phyloP scores from a whole-genome alignment of 495 filamentous ascomycete species.

The Xylaria grammica region DNA sequence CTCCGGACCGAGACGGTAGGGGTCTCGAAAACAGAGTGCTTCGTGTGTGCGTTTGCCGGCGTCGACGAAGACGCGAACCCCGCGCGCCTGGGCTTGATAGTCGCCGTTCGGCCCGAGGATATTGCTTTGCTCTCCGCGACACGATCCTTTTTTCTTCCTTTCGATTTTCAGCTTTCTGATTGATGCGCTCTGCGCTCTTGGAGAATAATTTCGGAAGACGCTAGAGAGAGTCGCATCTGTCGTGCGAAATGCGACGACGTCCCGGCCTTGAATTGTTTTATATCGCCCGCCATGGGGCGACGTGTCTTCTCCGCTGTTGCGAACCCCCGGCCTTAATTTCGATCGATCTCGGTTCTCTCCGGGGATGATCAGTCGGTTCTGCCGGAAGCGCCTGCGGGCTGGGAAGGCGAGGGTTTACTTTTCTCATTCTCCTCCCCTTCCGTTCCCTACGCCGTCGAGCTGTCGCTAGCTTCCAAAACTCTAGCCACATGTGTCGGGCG shows the following conservation, averaged over 20 bases:
- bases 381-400: conserved; percentile 18
- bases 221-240: background rate
- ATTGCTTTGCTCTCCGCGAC: background rate
- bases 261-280: conserved; percentile 8
- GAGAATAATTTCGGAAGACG: background rate
- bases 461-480: background rate
- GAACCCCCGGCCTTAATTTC: conserved; percentile 14
- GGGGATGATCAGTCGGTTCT: conserved; percentile 23
- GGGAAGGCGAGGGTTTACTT: conserved; percentile 14
- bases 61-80: conserved; percentile 20
- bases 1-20: conserved; percentile 10
- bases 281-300: conserved; percentile 17
- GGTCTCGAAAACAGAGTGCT: conserved; percentile 8
- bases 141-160: conserved; percentile 14
- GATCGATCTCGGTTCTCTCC: conserved; percentile 17
- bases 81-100: conserved; percentile 14
- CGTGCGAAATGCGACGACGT: background rate
- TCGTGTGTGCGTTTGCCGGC: conserved; percentile 10
- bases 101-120: background rate
- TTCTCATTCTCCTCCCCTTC: background rate
- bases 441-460: background rate
- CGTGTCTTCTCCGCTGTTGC: conserved; percentile 21
- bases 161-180: background rate
- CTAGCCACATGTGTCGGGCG: background rate
- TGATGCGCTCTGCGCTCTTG: conserved; percentile 17